These are phyloP conservation scores for Thraustochytrium striatum DNA, from an alignment of 352 stramenopile species.

Conservation along the genomic window DNA sequence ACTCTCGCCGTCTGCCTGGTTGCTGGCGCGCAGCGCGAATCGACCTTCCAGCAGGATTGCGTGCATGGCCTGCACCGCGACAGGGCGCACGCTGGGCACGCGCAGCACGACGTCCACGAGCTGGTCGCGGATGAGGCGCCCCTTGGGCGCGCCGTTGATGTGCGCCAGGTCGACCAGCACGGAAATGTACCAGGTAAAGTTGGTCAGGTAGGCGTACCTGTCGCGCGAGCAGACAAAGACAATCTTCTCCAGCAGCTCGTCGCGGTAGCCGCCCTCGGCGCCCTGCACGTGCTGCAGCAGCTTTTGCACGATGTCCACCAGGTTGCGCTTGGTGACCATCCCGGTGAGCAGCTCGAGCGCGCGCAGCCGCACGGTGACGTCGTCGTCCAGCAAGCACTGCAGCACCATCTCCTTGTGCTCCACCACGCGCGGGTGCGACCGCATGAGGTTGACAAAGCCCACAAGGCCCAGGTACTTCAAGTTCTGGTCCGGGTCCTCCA, in stretches of 20 bases:
- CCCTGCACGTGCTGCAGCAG: slow-evolving; percentile 89
- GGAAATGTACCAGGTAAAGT: slow-evolving; percentile 98
- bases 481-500: slow-evolving; percentile 97
- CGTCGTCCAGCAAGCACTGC: slow-evolving; percentile 91
- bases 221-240: slow-evolving; percentile 91
- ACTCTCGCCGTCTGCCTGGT: slow-evolving; percentile 65
- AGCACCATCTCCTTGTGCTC: slow-evolving; percentile 93
- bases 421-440: slow-evolving; percentile 88
- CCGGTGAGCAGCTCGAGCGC: slow-evolving; percentile 87
- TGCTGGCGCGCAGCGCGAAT: slow-evolving; percentile 56
- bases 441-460: slow-evolving; percentile 91
- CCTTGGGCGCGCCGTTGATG: slow-evolving; percentile 72
- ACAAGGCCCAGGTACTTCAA: slow-evolving; percentile 97
- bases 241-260: slow-evolving; percentile 92
- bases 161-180: slow-evolving; percentile 90
- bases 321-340: slow-evolving; percentile 93
- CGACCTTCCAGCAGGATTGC: slow-evolving; percentile 82
- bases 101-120: slow-evolving; percentile 93
- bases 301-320: slow-evolving; percentile 90
- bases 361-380: slow-evolving; percentile 96
- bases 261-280: slow-evolving; percentile 85
- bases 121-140: slow-evolving; percentile 79
- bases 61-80: slow-evolving; percentile 89
- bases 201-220: slow-evolving; percentile 93
- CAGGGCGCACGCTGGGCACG: slow-evolving; percentile 88